Conservation (phyloP, 164 flowering plant species). For the Berberis thunbergii region DNA sequence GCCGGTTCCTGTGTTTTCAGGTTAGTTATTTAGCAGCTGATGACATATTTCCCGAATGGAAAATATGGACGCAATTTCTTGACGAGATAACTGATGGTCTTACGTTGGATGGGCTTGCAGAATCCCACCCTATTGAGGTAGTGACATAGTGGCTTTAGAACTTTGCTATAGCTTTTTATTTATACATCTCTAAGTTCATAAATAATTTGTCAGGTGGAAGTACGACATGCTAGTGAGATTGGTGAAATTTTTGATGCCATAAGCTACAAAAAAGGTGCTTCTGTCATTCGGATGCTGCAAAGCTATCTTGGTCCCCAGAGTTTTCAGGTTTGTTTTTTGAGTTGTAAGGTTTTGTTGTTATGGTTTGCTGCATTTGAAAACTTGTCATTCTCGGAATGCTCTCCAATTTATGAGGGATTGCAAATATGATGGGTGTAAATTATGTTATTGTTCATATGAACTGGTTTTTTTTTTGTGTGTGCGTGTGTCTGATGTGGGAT, state of each 20-base stretch:
- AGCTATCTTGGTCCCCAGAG: constrained; percentile 81
- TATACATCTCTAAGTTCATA: too few species aligned
- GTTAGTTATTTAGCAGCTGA: constrained; percentile 78
- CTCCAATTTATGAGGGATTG: too few species aligned
- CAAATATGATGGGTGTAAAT: too few species aligned
- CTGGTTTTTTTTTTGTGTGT: too few species aligned
- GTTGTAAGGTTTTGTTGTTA: too few species aligned
- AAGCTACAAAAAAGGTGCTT: constrained; percentile 88
- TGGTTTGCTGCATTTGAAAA: too few species aligned
- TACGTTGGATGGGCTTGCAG: constrained; percentile 77
- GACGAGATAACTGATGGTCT: constrained; percentile 75
- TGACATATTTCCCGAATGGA: constrained; percentile 88
- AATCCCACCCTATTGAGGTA: constrained; percentile 97
- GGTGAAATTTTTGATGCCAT: constrained; percentile 96
- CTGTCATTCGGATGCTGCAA: constrained; percentile 87
- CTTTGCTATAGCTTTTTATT: too few species aligned
- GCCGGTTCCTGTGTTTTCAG: too few species aligned
- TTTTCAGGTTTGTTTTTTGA: constrained; percentile 15
- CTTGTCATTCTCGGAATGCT: too few species aligned
- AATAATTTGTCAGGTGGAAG: constrained; percentile 8
- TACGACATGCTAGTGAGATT: constrained; percentile 74
- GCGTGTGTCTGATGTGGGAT: too few species aligned
- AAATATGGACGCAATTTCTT: constrained; percentile 96
- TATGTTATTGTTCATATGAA: too few species aligned
- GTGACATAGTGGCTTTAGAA: constrained; percentile 8